These are phyloP conservation scores for Asparagopsis taxiformis DNA, from an alignment of 31 red algal species.

Conservation along the genomic window DNA sequence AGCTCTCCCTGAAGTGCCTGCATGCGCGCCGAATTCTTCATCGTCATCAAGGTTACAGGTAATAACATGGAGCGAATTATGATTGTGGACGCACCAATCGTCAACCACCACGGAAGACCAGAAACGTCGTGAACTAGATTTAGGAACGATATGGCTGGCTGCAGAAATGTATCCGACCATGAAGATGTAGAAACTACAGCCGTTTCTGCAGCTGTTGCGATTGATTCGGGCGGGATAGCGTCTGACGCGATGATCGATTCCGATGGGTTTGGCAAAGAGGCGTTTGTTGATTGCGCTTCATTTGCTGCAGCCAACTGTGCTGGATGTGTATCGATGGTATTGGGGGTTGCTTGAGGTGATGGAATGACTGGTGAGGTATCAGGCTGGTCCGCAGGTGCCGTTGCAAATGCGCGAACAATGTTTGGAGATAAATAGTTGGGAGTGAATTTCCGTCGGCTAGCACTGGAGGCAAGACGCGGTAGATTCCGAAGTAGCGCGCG, in stretches of 20 bases:
- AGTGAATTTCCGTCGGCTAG: neutral
- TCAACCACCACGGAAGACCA: constrained; percentile 80
- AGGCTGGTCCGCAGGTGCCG: neutral
- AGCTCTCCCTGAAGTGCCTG: constrained; percentile 56
- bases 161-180: constrained; percentile 48
- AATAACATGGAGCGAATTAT: constrained; percentile 62
- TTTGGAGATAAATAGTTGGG: neutral
- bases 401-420: neutral
- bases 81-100: constrained; percentile 69
- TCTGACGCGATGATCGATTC: neutral
- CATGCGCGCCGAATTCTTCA: constrained; percentile 74
- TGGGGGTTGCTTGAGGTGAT: neutral
- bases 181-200: constrained; percentile 17
- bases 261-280: neutral
- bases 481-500: neutral
- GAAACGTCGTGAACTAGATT: constrained; percentile 61
- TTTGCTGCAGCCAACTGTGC: neutral
- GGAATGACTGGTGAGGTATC: neutral
- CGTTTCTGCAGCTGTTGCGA: constrained; percentile 8
- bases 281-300: neutral
- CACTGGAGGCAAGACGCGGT: neutral
- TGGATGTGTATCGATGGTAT: too few species aligned
- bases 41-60: constrained; percentile 74
- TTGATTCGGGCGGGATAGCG: constrained; percentile 4
- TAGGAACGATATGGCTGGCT: constrained; percentile 56